phyloP scores from a whole-genome alignment of 441 rosid species.

The Mallotus repandus region DNA sequence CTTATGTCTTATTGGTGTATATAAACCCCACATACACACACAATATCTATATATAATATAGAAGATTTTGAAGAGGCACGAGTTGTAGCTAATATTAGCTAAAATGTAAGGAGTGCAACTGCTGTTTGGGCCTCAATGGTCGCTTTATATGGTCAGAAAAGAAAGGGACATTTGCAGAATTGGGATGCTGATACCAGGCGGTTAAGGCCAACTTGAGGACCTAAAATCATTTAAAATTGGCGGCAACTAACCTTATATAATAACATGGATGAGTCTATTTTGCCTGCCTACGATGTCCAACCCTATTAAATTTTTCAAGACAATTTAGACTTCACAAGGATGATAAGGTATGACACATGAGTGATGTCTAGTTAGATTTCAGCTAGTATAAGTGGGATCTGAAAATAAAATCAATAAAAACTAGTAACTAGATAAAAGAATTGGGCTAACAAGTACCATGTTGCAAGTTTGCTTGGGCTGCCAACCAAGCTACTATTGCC shows the following conservation, averaged over 20 bases:
- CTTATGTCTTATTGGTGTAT: not conserved
- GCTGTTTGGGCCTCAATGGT: constrained; percentile 21
- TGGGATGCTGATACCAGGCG: not conserved
- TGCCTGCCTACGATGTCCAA: constrained; percentile 17
- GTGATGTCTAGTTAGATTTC: constrained; percentile 14
- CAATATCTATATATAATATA: not conserved
- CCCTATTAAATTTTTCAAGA: constrained; percentile 22
- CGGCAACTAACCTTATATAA: constrained; percentile 19
- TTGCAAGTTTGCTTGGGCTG: too few relatives aligned
- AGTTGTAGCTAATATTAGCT: constrained; percentile 5
- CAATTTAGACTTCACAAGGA: not conserved
- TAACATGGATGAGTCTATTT: constrained; percentile 6
- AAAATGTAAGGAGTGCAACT: not conserved
- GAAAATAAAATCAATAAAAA: too few relatives aligned
- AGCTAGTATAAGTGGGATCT: not conserved
- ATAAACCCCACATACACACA: not conserved
- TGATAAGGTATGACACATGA: not conserved
- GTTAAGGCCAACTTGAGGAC: not conserved
- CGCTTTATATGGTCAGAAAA: constrained; percentile 15
- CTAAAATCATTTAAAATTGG: constrained; percentile 21
- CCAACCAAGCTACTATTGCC: not conserved
- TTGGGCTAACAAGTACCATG: too few relatives aligned
- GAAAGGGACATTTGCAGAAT: constrained; percentile 23
- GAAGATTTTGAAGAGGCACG: not conserved
- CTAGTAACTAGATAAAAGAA: too few relatives aligned